These are phyloP conservation scores for Paraphoma sp. DNA, from an alignment of 2,329 filamentous ascomycete species.

Conservation along the genomic window DNA sequence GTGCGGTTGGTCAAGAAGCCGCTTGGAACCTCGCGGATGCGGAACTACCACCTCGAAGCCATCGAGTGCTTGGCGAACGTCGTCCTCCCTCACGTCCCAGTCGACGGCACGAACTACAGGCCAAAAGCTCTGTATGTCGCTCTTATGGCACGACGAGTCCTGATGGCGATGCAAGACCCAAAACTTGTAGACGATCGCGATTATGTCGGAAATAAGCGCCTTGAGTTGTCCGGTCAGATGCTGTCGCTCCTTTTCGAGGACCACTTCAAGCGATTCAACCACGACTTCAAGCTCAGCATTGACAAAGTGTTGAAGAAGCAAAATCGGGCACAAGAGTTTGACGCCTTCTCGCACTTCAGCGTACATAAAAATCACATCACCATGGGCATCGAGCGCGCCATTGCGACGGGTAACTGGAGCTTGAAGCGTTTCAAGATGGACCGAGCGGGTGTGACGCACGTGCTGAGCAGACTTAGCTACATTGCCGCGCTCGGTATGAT, in stretches of 20 bases:
- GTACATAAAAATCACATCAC: conserved; percentile 89
- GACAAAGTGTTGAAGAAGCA: conserved; percentile 96
- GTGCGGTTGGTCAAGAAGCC: conserved; percentile 76
- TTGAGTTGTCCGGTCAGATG: conserved; percentile 94
- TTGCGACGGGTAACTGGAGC: conserved; percentile 97
- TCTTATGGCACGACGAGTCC: conserved; percentile 93
- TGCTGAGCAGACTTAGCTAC: conserved; percentile 93
- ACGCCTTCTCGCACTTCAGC: conserved; percentile 83
- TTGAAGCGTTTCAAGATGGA: conserved; percentile 99
- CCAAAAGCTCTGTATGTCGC: conserved; percentile 97
- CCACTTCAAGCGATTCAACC: conserved; percentile 93
- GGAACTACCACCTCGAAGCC: conserved; percentile 88
- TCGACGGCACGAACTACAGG: conserved; percentile 89
- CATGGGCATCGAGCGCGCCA: conserved; percentile 90
- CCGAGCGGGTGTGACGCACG: conserved; percentile 92
- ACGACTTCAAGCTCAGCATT: conserved; percentile 87
- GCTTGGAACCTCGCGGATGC: conserved; percentile 60
- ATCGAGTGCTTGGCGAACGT: conserved; percentile 91
- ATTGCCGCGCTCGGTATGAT: conserved; percentile 99
- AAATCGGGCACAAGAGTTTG: conserved; percentile 85
- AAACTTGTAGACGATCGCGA: conserved; percentile 94
- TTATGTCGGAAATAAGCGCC: conserved; percentile 96
- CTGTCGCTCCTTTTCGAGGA: conserved; percentile 95
- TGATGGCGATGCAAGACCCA: conserved; percentile 91
- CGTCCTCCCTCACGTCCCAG: conserved; percentile 92